Evolutionary conservation across 2,329 filamentous ascomycete species (phyloP), one percentile per base, ranked within the genome.

Genomic region (Colletotrichum theobromicola): DNA sequence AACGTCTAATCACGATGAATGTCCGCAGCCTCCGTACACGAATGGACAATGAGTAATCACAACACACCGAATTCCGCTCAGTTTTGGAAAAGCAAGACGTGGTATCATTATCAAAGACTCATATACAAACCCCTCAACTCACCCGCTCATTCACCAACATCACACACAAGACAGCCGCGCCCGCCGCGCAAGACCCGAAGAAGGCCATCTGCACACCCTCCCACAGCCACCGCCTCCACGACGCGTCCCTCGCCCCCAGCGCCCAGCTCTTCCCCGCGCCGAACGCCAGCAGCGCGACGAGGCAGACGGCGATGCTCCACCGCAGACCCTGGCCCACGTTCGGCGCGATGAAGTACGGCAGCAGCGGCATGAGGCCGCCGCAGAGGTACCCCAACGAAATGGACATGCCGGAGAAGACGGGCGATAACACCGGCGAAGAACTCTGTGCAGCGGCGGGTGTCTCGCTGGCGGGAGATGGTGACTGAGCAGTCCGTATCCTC

Each of bases 351-450:
- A 93, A 89, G 80, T 93, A 93, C 0, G 92, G 92, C 28, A 91
- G 81, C 13, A 93, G 82, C 0, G 92, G 91, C 32, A 93, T 87
- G 72, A 92, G 85, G 0, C 92, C 92, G 6, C 92, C 92, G 3
- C 92, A 81, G 42, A 93, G 87, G 77, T 93, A 94, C 0, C 91
- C 91, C 2, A 90, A 77, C 0, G 91, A 89, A 53, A 93, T 90
- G 1, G 89, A 92, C 12, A 92, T 77, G 3, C 91, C 92, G 0
- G 88, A 90, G 13, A 88, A 80, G 42, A 84, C 80, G 0, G 89
- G 87, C 30, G 82, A 81, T 80, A n/a, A n/a, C n/a, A 66, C 82
- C 79, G 7, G 18, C 5, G 37, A 16, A 16, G 9, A 28, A 26
- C 18, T 46, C 15, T 16, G 34, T 3, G 10, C 16, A 15, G 4